Conservation (phyloP, 305 asterid genomes). For the Fraxinus nigra region DNA sequence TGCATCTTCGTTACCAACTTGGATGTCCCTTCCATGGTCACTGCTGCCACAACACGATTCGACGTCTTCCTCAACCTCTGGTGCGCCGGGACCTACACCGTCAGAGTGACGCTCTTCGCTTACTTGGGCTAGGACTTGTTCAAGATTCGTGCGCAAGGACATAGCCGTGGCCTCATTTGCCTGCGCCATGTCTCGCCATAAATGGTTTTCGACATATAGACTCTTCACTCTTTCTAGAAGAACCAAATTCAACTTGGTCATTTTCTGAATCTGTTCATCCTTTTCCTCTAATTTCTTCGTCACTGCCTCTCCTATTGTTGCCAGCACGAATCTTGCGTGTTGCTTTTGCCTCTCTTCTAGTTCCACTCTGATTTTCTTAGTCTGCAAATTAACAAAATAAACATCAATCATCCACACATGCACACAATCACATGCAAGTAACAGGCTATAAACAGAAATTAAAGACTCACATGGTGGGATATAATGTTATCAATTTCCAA, state of each 20-base stretch:
- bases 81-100: conserved; percentile 7
- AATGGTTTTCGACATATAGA: background rate
- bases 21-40: background rate
- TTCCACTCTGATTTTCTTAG: conserved; percentile 55
- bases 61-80: conserved; percentile 42
- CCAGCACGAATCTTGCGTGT: conserved; percentile 42
- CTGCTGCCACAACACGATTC: conserved; percentile 74
- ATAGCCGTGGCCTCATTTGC: background rate
- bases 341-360: conserved; percentile 67
- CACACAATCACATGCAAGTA: background rate
- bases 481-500: conserved; percentile 60
- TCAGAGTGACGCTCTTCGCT: conserved; percentile 14
- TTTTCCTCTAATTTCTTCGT: conserved; percentile 56
- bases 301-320: conserved; percentile 56
- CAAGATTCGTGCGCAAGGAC: conserved; percentile 61
- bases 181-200: background rate
- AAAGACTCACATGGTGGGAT: conserved; percentile 57
- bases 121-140: conserved; percentile 58
- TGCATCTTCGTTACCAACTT: conserved; percentile 19
- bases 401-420: background rate
- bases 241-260: conserved; percentile 48
- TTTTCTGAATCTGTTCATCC: conserved; percentile 65
- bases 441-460: background rate
- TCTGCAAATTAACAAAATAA: conserved; percentile 33
- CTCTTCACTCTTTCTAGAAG: background rate